Base-by-base conservation (phyloP, 495 filamentous ascomycete genomes). In the Geopyxis carbonaria region DNA sequence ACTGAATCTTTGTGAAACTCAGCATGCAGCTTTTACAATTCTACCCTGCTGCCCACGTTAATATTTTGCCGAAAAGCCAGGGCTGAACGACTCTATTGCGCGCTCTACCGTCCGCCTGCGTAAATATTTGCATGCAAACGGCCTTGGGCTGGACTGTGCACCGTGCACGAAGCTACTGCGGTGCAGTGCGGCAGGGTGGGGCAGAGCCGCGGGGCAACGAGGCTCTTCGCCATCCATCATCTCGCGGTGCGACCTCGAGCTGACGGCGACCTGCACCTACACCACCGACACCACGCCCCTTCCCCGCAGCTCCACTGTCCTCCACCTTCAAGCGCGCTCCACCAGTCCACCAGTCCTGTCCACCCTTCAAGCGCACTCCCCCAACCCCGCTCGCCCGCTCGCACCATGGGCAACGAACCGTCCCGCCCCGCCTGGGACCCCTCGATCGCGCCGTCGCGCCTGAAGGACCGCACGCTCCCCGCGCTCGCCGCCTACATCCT, bases 401-500 rank as follows among this genome's bases (percentile, higher is more conserved):
- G n/a, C 27, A 22, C 11, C 2, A 85, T 85, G 79, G 79, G 79
- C 25, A 74, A 80, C 56, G 78, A 82, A 51, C 55, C 68, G 29
- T 80, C 76, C 4, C 32, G 62, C 13, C 41, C 53, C 19, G 58
- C 58, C 31, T 56, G 87, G 49, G 68, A 73, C 53, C 72, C 80
- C 24, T 67, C 67, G 47, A 69, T 66, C 19, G 67, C 67, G 13
- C 68, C 85, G 3, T 57, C 66, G 38, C 78, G 72, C 1, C 64
- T 94, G 13, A 61, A 68, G 20, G 66, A 69, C 13, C 72, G 84
- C 36, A 77, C 66, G 19, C 52, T 93, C 3, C 64, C 75, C 18
- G 77, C 68, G 3, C 65, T 93, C 25, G 86, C 79, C 19, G 71
- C 78, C 21, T 73, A 76, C 51, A 81, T 93, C 53, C 20, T n/a